These are phyloP conservation scores for Pyrenopolyporus hunteri DNA, from an alignment of 495 filamentous ascomycete genomes.

Conservation along the genomic window DNA sequence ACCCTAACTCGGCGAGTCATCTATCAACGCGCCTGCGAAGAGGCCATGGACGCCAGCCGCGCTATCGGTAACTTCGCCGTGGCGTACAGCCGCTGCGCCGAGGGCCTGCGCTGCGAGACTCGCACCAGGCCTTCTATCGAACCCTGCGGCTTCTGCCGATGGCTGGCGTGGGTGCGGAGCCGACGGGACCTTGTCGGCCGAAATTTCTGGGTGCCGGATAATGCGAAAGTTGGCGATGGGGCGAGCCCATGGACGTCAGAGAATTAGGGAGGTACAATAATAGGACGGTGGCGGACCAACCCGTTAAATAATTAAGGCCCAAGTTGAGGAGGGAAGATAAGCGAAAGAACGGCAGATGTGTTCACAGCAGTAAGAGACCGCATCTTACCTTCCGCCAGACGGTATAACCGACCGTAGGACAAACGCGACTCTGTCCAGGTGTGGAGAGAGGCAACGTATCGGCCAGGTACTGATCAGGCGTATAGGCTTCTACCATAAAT, in stretches of 20 bases:
- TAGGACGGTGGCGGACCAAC: background rate
- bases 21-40: constrained; percentile 14
- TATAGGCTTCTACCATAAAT: too few species aligned
- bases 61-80: background rate
- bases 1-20: background rate
- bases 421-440: too few species aligned
- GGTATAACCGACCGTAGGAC: too few species aligned
- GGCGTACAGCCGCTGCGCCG: background rate
- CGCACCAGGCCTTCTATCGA: background rate
- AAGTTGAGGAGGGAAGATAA: background rate
- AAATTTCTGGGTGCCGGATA: background rate
- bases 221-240: background rate
- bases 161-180: constrained; percentile 9
- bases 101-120: background rate
- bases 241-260: background rate
- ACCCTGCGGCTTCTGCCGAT: constrained; percentile 27
- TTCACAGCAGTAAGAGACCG: background rate
- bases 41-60: background rate
- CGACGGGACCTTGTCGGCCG: background rate
- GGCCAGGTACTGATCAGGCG: too few species aligned
- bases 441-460: too few species aligned
- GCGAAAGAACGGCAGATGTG: background rate
- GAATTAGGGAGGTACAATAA: background rate
- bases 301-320: background rate
- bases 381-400: too few species aligned